Evolutionary conservation across 805 yeast species (phyloP).

Genomic region (Metschnikowia amazonensis): DNA sequence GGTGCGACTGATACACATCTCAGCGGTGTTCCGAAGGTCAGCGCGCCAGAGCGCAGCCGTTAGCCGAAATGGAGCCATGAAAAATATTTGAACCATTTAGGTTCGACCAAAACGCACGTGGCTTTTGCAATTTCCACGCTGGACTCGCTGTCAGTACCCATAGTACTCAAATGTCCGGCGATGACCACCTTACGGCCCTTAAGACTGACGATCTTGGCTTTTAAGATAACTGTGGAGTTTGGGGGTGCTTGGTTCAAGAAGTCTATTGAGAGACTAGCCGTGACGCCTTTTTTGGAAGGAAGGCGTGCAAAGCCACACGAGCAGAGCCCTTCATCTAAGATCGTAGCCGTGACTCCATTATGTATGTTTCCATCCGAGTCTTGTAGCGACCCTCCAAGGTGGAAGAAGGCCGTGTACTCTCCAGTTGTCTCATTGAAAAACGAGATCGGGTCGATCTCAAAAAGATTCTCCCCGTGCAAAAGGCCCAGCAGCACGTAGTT

Average conservation of each 20-base stretch:
- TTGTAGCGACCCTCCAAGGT: conserved; percentile 61
- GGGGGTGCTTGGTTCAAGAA: conserved; percentile 64
- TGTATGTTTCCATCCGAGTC: conserved; percentile 75
- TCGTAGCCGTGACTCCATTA: conserved; percentile 73
- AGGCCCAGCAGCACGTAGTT: conserved; percentile 73
- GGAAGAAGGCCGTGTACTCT: conserved; percentile 61
- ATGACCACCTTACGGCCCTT: conserved; percentile 84
- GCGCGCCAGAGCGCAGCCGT: background rate
- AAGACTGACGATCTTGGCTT: conserved; percentile 58
- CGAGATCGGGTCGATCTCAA: conserved; percentile 74
- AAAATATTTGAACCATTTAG: conserved; percentile 79
- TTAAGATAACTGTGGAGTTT: conserved; percentile 58
- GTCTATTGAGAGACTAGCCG: conserved; percentile 68
- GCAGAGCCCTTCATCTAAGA: conserved; percentile 82
- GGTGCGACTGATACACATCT: background rate
- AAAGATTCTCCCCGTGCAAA: conserved; percentile 59
- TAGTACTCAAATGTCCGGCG: conserved; percentile 57
- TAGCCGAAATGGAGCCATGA: conserved; percentile 28
- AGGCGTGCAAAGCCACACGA: conserved; percentile 78
- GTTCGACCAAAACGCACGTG: conserved; percentile 73
- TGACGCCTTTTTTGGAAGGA: conserved; percentile 83
- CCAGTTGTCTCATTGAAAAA: conserved; percentile 49
- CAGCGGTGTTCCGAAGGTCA: no score
- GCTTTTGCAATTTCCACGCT: conserved; percentile 55
- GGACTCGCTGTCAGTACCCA: conserved; percentile 33